Evolutionary conservation across 106 monocot species (phyloP).

Genomic region (Posidonia australis): DNA sequence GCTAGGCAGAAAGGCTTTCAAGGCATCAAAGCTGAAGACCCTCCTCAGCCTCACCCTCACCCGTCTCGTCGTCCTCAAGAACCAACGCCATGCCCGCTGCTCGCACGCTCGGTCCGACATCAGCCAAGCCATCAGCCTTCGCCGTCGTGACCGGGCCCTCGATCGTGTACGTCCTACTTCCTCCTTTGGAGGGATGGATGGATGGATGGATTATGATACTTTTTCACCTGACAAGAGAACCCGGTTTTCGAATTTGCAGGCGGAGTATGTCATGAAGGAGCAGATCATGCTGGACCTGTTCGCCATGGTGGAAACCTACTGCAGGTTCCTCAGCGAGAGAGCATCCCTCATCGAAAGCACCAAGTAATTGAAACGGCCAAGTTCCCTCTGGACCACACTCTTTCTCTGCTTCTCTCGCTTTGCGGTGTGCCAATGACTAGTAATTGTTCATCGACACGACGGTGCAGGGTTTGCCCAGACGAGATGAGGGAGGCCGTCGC

Average conservation of each 20-base stretch:
- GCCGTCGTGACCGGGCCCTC: constrained; percentile 3
- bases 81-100: constrained; percentile 6
- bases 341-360: not conserved
- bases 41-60: constrained; percentile 3
- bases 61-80: constrained; percentile 10
- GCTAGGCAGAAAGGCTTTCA: constrained; percentile 2
- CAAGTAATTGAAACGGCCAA: too few species aligned
- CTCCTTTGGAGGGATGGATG: too few species aligned
- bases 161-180: not conserved
- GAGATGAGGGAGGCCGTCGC: constrained; percentile 67
- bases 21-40: constrained; percentile 9
- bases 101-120: constrained; percentile 6
- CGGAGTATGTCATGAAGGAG: constrained; percentile 15
- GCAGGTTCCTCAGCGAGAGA: constrained; percentile 6
- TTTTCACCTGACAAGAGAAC: not conserved
- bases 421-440: not conserved
- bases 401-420: not conserved
- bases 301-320: constrained; percentile 4
- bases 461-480: constrained; percentile 57
- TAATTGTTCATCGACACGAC: not conserved
- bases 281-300: constrained; percentile 11
- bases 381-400: not conserved
- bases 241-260: constrained; percentile 1
- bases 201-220: too few species aligned
- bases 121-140: not conserved